Base-by-base conservation (phyloP, 495 filamentous ascomycete genomes). In the Articulospora tetracladia region DNA sequence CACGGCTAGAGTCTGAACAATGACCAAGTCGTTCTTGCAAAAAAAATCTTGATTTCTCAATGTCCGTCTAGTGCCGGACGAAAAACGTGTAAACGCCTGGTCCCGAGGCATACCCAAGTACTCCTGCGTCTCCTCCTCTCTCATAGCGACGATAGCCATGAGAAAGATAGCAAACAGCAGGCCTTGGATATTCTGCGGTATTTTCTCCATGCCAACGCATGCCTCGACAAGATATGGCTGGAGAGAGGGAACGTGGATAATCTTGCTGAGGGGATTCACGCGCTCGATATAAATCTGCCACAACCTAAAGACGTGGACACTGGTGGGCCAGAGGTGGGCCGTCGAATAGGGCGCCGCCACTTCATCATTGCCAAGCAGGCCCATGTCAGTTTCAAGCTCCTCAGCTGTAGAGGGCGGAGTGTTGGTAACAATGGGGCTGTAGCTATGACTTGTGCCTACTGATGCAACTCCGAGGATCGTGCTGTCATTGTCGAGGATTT, bases 281-380 rank as follows among this genome's bases (percentile, higher is more conserved):
- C 79, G 80, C 6, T 82, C 73, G 17, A 80, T 59, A 55, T 79
- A 84, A 1, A 76, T 70, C 65, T 82, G 80, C 78, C 79, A 84
- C 10, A 84, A 73, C 52, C 74, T 73, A 54, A 71, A 68, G 15
- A 66, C 60, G 17, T 65, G 34, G 30, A 15, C 30, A 34, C 30
- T 34, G 15, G 30, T 34, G 30, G 30, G 30, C 30, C 30, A 34
- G 30, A 34, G 30, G 30, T 34, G 30, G 15, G 30, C 30, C 30
- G 30, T 34, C 30, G 30, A 6, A 34, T 34, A 34, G 30, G 30
- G 15, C 30, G 30, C 30, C 30, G 30, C 15, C 30, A 34, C 15
- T 34, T 34, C 30, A 34, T 34, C 30, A 34, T 34, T 34, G 30
- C 30, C 30, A 34, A 34, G 30, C 30, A 34, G 30, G 30, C 30